These are phyloP conservation scores for Heterococcus sp. DNA, from an alignment of 108 stramenopile genomes.

Conservation along the genomic window DNA sequence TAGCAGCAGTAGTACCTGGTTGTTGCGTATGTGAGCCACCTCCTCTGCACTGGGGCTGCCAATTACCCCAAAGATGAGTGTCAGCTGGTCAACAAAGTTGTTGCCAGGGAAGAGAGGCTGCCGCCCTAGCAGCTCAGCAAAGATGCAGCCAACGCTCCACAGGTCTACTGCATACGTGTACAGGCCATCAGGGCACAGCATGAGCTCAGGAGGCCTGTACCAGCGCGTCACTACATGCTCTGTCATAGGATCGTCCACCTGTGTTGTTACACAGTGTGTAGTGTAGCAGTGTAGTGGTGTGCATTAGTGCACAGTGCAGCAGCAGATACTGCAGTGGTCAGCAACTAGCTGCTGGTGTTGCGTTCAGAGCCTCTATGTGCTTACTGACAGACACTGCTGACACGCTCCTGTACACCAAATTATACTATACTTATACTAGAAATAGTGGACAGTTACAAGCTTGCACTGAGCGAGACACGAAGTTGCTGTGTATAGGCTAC, in stretches of 20 bases:
- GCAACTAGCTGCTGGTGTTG: too few relatives aligned
- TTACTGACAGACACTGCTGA: too few relatives aligned
- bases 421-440: too few relatives aligned
- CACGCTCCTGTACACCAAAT: too few relatives aligned
- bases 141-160: constrained; percentile 87
- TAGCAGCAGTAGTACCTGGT: too few relatives aligned
- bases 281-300: not conserved
- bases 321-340: too few relatives aligned
- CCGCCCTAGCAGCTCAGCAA: constrained; percentile 87
- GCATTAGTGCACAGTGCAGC: constrained; percentile 13
- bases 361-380: too few relatives aligned
- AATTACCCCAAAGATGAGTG: constrained; percentile 82
- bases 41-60: constrained; percentile 70
- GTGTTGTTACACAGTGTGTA: too few relatives aligned
- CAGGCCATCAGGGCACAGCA: constrained; percentile 63
- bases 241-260: constrained; percentile 64
- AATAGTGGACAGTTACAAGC: too few relatives aligned
- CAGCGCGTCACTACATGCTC: constrained; percentile 71
- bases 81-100: constrained; percentile 84
- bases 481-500: too few relatives aligned
- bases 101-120: constrained; percentile 82
- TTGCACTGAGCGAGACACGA: too few relatives aligned
- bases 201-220: constrained; percentile 68
- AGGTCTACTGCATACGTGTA: constrained; percentile 67
- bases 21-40: constrained; percentile 51